Evolutionary conservation across 257 asterid genomes (phyloP), one percentile per base, ranked within the genome.

Genomic region (Orobanche coerulescens): DNA sequence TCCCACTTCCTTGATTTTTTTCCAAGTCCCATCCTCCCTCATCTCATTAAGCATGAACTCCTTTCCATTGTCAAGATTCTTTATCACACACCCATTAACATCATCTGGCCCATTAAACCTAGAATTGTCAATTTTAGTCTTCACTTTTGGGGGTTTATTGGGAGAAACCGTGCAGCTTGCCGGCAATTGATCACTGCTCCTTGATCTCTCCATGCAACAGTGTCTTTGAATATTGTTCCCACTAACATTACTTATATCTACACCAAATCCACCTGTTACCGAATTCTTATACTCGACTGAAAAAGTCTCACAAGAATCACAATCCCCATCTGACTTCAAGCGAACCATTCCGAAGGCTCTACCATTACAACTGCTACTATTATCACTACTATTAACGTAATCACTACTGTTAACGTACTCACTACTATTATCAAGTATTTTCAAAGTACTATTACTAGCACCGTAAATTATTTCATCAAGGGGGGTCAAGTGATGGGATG

Each of bases 21-120:
- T 78, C 97, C 96, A 89, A 68, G 76, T 82, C 67, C 97, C 98
- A 59, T 89, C 97, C 66, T 93, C 98, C 80, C 84, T 79, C 58
- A 84, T 80, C 76, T 88, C 96, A 36, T 92, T 82, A 79, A 93
- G 97, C 72, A 93, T 86, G 72, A 86, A 93, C 82, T 86, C 95
- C 81, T 86, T 85, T 28, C 98, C 98, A 66, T 83, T 90, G 73
- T 89, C 96, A 40, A 93, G 93, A 80, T 87, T 87, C 84, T 80
- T 89, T 34, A 93, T 89, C 69, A 78, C 75, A 76, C 97, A 93
- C 51, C 71, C 76, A 55, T 72, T 81, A 37, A 30, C 79, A 61
- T 62, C 74, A 44, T 61, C 78, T 16, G 62, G 15, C 33, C 62
- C 76, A 2, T 63, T 67, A 12, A 49, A 25, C 43, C 14, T 46